These are phyloP conservation scores for Phaffia rhodozyma DNA, from an alignment of 1,284 basidiomycete genomes.

Conservation along the genomic window DNA sequence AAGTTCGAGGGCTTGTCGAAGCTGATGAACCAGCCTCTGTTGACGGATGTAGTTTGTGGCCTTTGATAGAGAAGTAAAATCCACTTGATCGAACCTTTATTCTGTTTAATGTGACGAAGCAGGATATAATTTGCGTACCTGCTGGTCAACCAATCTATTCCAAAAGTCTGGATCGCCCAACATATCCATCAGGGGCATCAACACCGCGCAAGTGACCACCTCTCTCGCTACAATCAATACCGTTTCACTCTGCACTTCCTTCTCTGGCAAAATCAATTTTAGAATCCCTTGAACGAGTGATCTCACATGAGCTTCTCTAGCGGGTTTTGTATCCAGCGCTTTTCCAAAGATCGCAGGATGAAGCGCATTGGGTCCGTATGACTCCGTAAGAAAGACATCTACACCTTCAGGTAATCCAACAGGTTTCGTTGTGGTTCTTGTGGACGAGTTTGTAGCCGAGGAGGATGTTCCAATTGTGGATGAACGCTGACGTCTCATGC, in stretches of 20 bases:
- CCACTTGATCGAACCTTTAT: not conserved
- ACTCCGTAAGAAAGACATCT: constrained; percentile 25
- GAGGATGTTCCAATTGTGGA: not conserved
- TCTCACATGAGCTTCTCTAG: constrained; percentile 74
- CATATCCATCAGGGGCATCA: constrained; percentile 83
- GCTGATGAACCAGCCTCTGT: constrained; percentile 40
- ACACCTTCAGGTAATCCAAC: constrained; percentile 18
- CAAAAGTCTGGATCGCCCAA: constrained; percentile 90
- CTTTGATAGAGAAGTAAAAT: not conserved
- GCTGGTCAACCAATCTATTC: constrained; percentile 80
- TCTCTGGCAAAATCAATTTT: constrained; percentile 58
- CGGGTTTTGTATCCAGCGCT: constrained; percentile 73
- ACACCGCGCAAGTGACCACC: constrained; percentile 64
- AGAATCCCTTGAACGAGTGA: constrained; percentile 57
- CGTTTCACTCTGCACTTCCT: constrained; percentile 57
- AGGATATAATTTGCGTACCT: constrained; percentile 18
- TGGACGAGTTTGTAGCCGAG: constrained; percentile 26
- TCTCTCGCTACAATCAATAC: constrained; percentile 66
- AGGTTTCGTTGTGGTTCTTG: constrained; percentile 7
- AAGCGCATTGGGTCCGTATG: constrained; percentile 37
- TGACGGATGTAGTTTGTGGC: constrained; percentile 10
- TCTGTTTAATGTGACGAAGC: not conserved
- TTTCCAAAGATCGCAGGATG: constrained; percentile 72
- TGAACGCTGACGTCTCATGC: constrained; percentile 54
- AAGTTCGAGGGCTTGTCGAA: constrained; percentile 39